Percentiles rank a stretch among this genome's conserved stretches.
phyloP scores from a whole-genome alignment of 805 yeast species.

The Zygosaccharomyces kombuchaensis region DNA sequence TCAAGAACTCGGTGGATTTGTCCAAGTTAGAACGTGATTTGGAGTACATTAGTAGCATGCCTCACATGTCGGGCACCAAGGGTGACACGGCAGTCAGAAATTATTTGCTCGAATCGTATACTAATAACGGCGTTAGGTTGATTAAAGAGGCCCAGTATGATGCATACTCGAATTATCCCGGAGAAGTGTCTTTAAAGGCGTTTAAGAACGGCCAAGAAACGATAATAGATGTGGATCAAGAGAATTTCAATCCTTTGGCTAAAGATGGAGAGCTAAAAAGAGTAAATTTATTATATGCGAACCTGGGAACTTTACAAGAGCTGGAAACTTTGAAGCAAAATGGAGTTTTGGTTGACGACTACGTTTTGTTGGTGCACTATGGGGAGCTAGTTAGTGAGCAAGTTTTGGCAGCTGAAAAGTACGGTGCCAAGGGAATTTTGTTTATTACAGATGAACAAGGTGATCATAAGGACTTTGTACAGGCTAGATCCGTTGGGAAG shows the following conservation, averaged over 20 bases:
- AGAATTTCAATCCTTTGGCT: constrained; percentile 68
- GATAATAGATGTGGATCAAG: constrained; percentile 26
- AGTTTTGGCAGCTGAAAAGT: constrained; percentile 48
- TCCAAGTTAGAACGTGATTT: constrained; percentile 58
- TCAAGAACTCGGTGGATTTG: constrained; percentile 50
- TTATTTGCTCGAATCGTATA: constrained; percentile 57
- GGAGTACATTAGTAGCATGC: constrained; percentile 72
- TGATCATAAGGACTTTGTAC: constrained; percentile 32
- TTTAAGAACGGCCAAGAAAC: constrained; percentile 27
- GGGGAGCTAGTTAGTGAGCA: constrained; percentile 51
- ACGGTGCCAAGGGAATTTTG: constrained; percentile 61
- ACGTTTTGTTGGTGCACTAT: constrained; percentile 58
- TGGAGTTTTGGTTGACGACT: constrained; percentile 40
- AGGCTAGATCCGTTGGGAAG: constrained; percentile 48
- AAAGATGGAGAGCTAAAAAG: constrained; percentile 48
- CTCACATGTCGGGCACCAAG: constrained; percentile 83
- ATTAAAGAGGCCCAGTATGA: constrained; percentile 42
- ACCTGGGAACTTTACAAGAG: constrained; percentile 61
- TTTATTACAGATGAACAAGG: constrained; percentile 51
- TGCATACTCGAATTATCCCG: constrained; percentile 65
- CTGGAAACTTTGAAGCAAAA: constrained; percentile 39
- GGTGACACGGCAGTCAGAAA: constrained; percentile 74
- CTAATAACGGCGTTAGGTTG: constrained; percentile 49
- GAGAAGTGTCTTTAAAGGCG: constrained; percentile 28
- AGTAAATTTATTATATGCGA: constrained; percentile 56